Evolutionary conservation across 2,329 filamentous ascomycete species (phyloP).

Genomic region (Cucurbitaria berberidis): DNA sequence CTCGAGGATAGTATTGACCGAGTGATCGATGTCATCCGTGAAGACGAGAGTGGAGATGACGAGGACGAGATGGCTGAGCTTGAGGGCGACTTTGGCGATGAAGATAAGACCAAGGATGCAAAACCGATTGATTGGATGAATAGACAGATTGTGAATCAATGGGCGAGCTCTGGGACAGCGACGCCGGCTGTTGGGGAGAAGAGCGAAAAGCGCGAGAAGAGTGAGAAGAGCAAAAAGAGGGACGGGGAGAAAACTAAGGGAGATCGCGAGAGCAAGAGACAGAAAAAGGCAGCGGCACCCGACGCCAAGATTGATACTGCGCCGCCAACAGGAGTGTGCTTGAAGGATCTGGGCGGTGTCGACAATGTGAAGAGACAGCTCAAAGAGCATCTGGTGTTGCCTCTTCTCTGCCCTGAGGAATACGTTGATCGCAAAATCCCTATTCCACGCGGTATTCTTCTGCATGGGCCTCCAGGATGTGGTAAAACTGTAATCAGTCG

Average conservation of each 20-base stretch:
- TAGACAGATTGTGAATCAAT: constrained; percentile 66
- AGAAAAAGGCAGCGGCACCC: constrained; percentile 55
- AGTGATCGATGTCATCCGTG: constrained; percentile 74
- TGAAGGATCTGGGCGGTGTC: constrained; percentile 78
- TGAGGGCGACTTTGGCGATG: constrained; percentile 47
- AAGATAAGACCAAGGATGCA: constrained; percentile 29
- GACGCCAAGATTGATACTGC: constrained; percentile 62
- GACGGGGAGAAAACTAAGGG: constrained; percentile 58
- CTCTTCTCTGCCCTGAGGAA: constrained; percentile 70
- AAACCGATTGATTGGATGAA: constrained; percentile 66
- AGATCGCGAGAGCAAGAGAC: constrained; percentile 70
- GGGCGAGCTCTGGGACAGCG: constrained; percentile 49
- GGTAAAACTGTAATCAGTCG: constrained; percentile 86
- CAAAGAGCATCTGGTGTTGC: constrained; percentile 73
- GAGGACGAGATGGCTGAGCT: constrained; percentile 60
- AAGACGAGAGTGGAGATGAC: constrained; percentile 60
- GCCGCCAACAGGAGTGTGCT: constrained; percentile 69
- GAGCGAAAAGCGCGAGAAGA: constrained; percentile 14
- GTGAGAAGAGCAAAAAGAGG: constrained; percentile 58
- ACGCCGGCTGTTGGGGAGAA: constrained; percentile 39
- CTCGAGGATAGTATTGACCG: constrained; percentile 86
- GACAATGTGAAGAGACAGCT: constrained; percentile 73
- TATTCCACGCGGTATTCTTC: constrained; percentile 74
- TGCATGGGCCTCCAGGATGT: constrained; percentile 84
- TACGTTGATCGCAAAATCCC: constrained; percentile 71